Evolutionary conservation across 192 early-diverging fungal genomes (phyloP).

Genomic region (Coemansia reversa): DNA sequence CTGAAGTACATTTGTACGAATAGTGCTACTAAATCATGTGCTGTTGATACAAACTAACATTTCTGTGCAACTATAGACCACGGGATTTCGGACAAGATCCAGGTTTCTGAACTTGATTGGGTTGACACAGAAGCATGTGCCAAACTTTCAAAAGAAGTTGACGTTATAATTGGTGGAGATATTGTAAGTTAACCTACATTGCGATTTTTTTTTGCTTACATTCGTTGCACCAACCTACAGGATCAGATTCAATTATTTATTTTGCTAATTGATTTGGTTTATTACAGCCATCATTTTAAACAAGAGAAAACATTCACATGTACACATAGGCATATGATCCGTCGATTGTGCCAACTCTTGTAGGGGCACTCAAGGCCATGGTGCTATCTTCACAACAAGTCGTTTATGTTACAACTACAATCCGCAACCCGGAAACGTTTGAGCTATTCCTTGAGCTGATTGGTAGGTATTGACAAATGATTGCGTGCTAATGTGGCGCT

Average conservation of each 20-base stretch:
- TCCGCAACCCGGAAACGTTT: slow-evolving; percentile 47
- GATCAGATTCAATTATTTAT: background rate
- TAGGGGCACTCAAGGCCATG: slow-evolving; percentile 35
- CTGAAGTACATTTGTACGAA: background rate
- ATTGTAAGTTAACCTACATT: slow-evolving; percentile 30
- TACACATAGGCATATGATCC: slow-evolving; percentile 46
- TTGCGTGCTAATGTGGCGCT: background rate
- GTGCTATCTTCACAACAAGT: slow-evolving; percentile 39
- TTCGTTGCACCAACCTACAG: background rate
- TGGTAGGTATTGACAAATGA: slow-evolving; percentile 20
- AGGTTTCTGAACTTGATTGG: slow-evolving; percentile 45
- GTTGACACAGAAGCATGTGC: slow-evolving; percentile 29
- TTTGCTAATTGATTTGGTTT: slow-evolving; percentile 1
- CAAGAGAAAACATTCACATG: background rate
- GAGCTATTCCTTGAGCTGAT: slow-evolving; percentile 36
- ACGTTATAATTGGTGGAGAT: slow-evolving; percentile 52
- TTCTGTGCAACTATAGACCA: slow-evolving; percentile 27
- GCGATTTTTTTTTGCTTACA: background rate
- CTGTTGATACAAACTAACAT: background rate
- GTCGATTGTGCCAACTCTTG: slow-evolving; percentile 37
- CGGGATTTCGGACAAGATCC: slow-evolving; percentile 26
- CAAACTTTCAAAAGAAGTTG: slow-evolving; percentile 17
- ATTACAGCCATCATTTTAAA: background rate
- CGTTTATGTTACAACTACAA: slow-evolving; percentile 39
- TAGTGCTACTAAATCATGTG: background rate